Evolutionary conservation across 2,329 filamentous ascomycete species (phyloP), one percentile per base, ranked within the genome.

Genomic region (Pseudovirgaria hyperparasitica): DNA sequence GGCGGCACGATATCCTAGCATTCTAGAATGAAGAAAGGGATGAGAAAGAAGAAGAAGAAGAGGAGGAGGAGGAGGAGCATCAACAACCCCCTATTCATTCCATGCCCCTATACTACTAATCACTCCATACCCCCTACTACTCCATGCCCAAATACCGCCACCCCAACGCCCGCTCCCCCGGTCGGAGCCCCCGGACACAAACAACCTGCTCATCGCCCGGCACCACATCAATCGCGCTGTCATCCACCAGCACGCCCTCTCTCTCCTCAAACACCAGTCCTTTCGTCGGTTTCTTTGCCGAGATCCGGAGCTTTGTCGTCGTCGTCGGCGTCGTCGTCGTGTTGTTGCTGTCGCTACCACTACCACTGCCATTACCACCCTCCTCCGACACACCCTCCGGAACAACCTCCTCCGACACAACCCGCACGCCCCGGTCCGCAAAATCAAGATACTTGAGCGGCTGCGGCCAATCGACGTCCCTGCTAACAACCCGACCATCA

Each of bases 401-500:
- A n/a, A n/a, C n/a, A n/a, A n/a, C n/a, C n/a, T n/a, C n/a, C 9
- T 29, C 30, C 8, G 39, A 38, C n/a, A 37, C 25, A 7, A 67
- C 55, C 28, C 63, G 45, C 1, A 72, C 52, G 11, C 61, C 62
- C 19, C 67, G 58, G 17, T 64, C 53, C 3, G 57, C 55, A 33
- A 72, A 60, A 31, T 64, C 57, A 9, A 72, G 59, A 40, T 72
- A 71, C 48, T 71, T 72, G 38, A 72, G 59, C 22, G 68, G 68
- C 41, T 72, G 67, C 4, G 68, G 68, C 68, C 68, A 73, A 46
- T 72, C 68, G 4, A 66, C 57, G 36, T 72, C 67, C 27, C 69
- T 56, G 9, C 65, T 62, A 3, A 68, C 57, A 9, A 71, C 36
- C 30, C 60, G 43, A 13, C 56, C 60, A 26, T 63, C 50, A 19